Conservation (phyloP, 345 rosid genomes). For the Eucalyptus pumila region DNA sequence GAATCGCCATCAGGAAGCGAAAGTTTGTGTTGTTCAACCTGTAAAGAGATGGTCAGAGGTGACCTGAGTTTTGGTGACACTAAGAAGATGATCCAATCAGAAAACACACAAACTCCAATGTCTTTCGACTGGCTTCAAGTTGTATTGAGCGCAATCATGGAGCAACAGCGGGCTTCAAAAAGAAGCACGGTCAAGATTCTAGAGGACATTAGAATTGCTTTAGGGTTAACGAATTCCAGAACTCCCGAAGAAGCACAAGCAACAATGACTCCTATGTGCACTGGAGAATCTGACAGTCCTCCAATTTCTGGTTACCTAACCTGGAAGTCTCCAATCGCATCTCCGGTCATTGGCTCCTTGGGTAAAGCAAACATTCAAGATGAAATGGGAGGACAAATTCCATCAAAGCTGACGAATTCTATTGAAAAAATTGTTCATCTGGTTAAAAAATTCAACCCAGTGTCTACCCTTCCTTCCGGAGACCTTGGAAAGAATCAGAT, state of each 20-base stretch:
- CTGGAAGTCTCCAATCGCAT: constrained; percentile 20
- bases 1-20: constrained; percentile 12
- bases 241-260: background rate
- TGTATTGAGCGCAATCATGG: constrained; percentile 58
- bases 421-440: constrained; percentile 31
- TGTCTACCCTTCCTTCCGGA: background rate
- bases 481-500: background rate
- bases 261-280: background rate
- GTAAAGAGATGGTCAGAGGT: constrained; percentile 14
- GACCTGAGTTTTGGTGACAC: background rate
- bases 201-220: constrained; percentile 70
- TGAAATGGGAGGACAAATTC: background rate
- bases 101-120: constrained; percentile 4
- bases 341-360: constrained; percentile 1
- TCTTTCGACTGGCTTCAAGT: constrained; percentile 92
- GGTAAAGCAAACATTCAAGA: background rate
- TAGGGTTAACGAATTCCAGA: constrained; percentile 34
- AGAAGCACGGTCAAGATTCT: constrained; percentile 40
- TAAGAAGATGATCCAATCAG: constrained; percentile 1
- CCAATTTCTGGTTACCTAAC: constrained; percentile 15
- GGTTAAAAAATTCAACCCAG: constrained; percentile 15
- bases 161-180: constrained; percentile 56
- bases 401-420: background rate
- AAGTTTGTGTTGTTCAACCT: background rate
- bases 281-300: constrained; percentile 8